These are phyloP conservation scores for Solanum raphanifolium DNA, from an alignment of 257 asterid species.

Conservation along the genomic window DNA sequence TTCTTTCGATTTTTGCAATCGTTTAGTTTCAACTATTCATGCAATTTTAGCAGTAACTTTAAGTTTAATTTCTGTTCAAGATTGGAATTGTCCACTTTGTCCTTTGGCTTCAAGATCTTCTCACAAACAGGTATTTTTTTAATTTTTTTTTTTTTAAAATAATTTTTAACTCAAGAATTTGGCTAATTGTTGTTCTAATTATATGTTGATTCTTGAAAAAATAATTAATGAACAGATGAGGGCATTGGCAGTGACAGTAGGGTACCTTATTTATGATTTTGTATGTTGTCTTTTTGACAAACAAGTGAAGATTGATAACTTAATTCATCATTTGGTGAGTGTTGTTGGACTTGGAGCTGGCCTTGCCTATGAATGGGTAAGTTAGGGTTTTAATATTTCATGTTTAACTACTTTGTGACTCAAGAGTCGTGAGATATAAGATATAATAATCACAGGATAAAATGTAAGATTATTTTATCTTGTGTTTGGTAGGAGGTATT, in stretches of 20 bases:
- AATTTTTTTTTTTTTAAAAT: too few species aligned
- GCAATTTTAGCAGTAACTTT: slow-evolving; percentile 48
- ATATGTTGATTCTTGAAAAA: neutral
- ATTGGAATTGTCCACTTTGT: slow-evolving; percentile 73
- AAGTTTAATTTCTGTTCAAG: slow-evolving; percentile 52
- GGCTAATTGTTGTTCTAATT: neutral
- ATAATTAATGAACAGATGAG: slow-evolving; percentile 40
- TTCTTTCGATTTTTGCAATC: slow-evolving; percentile 77
- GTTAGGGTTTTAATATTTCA: neutral
- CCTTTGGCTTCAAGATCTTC: slow-evolving; percentile 66
- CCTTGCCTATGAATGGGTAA: slow-evolving; percentile 60
- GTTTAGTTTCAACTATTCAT: slow-evolving; percentile 57
- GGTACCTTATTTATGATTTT: slow-evolving; percentile 59
- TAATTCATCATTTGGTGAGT: slow-evolving; percentile 70
- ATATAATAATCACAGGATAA: too few species aligned
- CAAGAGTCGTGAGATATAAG: too few species aligned
- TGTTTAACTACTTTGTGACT: neutral
- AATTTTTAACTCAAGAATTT: neutral
- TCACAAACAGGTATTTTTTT: slow-evolving; percentile 42
- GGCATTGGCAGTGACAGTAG: slow-evolving; percentile 35
- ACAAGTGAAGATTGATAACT: slow-evolving; percentile 46
- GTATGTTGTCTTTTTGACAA: slow-evolving; percentile 56
- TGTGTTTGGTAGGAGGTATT: too few species aligned
- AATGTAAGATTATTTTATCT: too few species aligned
- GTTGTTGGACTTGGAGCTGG: slow-evolving; percentile 67